phyloP scores from a whole-genome alignment of 495 filamentous ascomycete species.

The Neurospora terricola region DNA sequence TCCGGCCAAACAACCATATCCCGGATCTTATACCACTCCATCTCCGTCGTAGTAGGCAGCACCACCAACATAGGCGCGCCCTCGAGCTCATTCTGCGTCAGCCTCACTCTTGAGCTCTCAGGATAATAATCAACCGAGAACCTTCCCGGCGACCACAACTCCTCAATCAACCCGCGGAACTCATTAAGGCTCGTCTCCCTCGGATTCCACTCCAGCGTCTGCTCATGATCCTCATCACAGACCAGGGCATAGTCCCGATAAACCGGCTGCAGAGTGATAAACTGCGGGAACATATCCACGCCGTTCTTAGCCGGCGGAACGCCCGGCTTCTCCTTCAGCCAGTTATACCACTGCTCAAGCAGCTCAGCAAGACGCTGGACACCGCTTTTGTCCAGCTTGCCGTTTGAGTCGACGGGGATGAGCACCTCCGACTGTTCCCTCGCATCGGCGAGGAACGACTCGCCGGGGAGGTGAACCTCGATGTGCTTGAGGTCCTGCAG shows the following conservation, averaged over 20 bases:
- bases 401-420: background rate
- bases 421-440: background rate
- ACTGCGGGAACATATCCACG: conserved; percentile 8
- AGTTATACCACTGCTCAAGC: background rate
- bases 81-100: background rate
- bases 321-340: background rate
- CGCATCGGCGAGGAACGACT: background rate
- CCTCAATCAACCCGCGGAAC: background rate
- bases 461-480: conserved; percentile 9
- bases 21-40: conserved; percentile 9
- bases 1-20: conserved; percentile 10
- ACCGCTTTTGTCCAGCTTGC: background rate
- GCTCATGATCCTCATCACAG: background rate
- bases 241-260: conserved; percentile 8
- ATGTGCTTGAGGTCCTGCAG: background rate
- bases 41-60: conserved; percentile 2
- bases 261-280: conserved; percentile 11
- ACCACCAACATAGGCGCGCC: conserved; percentile 12
- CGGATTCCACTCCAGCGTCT: background rate
- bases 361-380: background rate
- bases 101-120: background rate
- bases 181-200: background rate
- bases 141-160: background rate
- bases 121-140: background rate
- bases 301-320: background rate